Conservation (phyloP, 1,139 yeast genomes). For the Taphrina confusa region DNA sequence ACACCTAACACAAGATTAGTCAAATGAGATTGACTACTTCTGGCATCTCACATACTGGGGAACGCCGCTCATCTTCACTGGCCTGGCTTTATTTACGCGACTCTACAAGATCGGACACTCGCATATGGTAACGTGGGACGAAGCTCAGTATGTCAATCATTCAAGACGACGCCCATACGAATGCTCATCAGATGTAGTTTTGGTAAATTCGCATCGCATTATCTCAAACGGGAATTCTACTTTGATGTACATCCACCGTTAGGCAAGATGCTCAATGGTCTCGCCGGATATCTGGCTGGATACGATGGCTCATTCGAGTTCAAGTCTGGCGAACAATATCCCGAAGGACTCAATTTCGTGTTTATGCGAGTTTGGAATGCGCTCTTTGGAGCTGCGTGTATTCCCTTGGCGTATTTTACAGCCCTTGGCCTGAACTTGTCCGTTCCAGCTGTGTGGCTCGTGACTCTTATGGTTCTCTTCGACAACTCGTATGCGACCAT, state of each 20-base stretch:
- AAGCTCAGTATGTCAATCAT: conserved; percentile 62
- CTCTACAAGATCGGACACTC: conserved; percentile 65
- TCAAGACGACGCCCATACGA: conserved; percentile 44
- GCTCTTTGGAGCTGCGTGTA: conserved; percentile 81
- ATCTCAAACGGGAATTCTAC: conserved; percentile 87
- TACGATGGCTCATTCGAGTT: conserved; percentile 95
- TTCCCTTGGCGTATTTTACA: conserved; percentile 91
- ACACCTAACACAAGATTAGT: background rate
- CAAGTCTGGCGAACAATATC: conserved; percentile 82
- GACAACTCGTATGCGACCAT: conserved; percentile 86
- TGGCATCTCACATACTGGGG: conserved; percentile 28
- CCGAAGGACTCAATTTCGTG: conserved; percentile 81
- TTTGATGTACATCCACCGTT: conserved; percentile 99
- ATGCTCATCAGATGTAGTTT: conserved; percentile 50
- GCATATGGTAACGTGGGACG: conserved; percentile 87
- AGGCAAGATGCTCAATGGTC: conserved; percentile 94
- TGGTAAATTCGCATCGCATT: conserved; percentile 92
- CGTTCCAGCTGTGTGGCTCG: conserved; percentile 81
- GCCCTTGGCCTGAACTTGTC: conserved; percentile 83
- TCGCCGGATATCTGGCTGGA: conserved; percentile 91
- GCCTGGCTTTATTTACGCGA: conserved; percentile 66
- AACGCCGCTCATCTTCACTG: conserved; percentile 59
- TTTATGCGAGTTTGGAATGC: conserved; percentile 95
- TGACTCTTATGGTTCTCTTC: conserved; percentile 60
- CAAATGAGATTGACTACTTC: conserved; percentile 4